A percentile compares a stretch with the other conserved stretches of the same genome.
Evolutionary conservation across 2,329 filamentous ascomycete genomes (phyloP).

Genomic region (Aspergillus puulaauensis): DNA sequence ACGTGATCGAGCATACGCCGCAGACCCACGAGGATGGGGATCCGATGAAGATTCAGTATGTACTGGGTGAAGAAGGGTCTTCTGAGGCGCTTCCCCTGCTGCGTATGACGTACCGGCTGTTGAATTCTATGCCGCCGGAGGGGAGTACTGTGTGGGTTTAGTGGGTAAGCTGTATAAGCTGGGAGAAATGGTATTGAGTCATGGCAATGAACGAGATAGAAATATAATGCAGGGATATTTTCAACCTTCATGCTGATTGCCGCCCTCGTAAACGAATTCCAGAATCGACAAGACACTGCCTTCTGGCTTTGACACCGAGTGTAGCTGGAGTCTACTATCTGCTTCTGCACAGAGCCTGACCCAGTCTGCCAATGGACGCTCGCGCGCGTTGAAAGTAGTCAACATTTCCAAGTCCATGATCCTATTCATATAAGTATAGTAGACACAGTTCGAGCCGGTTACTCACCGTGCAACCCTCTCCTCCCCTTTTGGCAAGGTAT

Average conservation of each 20-base stretch:
- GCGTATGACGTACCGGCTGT: not conserved
- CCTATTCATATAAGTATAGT: not conserved
- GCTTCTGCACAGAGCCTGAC: not conserved
- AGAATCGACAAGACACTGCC: slow-evolving; percentile 3
- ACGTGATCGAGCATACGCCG: not conserved
- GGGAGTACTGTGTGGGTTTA: not conserved
- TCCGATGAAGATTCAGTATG: not conserved
- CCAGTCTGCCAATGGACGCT: slow-evolving; percentile 4
- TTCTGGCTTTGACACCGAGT: not conserved
- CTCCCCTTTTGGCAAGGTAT: not conserved
- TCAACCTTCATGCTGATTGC: too few relatives aligned
- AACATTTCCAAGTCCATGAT: slow-evolving; percentile 6
- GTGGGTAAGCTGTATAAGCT: too few relatives aligned
- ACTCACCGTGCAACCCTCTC: not conserved
- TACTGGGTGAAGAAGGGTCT: not conserved
- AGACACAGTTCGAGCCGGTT: not conserved
- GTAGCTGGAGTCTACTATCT: not conserved
- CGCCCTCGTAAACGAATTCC: not conserved
- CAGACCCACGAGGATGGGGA: not conserved
- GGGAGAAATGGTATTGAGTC: too few relatives aligned
- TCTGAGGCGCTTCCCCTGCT: not conserved
- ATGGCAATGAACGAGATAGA: too few relatives aligned
- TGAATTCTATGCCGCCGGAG: not conserved
- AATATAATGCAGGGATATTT: too few relatives aligned
- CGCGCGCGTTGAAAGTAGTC: slow-evolving; percentile 2